Evolutionary conservation across 2,329 filamentous ascomycete genomes (phyloP).

Genomic region (Phoma sp.): DNA sequence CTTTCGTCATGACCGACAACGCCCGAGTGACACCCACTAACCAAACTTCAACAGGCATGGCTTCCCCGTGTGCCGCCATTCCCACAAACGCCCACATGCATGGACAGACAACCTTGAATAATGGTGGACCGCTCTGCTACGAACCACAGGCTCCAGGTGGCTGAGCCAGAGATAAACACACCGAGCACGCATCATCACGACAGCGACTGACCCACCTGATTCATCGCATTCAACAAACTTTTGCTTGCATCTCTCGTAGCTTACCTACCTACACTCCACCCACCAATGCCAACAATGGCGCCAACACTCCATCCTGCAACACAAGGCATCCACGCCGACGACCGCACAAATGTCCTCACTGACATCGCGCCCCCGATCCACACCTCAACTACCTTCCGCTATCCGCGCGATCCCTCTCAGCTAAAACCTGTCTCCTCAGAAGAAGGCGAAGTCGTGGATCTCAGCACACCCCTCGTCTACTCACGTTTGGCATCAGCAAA

Average conservation of each 20-base stretch:
- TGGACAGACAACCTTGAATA: not conserved
- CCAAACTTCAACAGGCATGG: conserved; percentile 14
- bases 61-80: conserved; percentile 1
- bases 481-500: conserved; percentile 81
- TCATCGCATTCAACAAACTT: not conserved
- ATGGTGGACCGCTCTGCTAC: not conserved
- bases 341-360: conserved; percentile 72
- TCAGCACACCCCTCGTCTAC: conserved; percentile 65
- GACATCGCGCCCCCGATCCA: conserved; percentile 91
- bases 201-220: not conserved
- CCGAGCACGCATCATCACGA: not conserved
- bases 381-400: conserved; percentile 90
- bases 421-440: conserved; percentile 61
- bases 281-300: conserved; percentile 4
- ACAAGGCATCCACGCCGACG: conserved; percentile 80
- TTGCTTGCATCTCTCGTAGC: not conserved
- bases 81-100: conserved; percentile 7
- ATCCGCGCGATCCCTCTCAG: conserved; percentile 71
- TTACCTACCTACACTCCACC: not conserved
- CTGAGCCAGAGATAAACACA: conserved; percentile 25
- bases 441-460: conserved; percentile 49
- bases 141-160: not conserved
- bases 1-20: conserved; percentile 21
- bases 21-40: conserved; percentile 5
- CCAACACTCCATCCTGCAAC: conserved; percentile 64